phyloP scores from a whole-genome alignment of 2,329 filamentous ascomycete genomes.

The Botrytis fabae region DNA sequence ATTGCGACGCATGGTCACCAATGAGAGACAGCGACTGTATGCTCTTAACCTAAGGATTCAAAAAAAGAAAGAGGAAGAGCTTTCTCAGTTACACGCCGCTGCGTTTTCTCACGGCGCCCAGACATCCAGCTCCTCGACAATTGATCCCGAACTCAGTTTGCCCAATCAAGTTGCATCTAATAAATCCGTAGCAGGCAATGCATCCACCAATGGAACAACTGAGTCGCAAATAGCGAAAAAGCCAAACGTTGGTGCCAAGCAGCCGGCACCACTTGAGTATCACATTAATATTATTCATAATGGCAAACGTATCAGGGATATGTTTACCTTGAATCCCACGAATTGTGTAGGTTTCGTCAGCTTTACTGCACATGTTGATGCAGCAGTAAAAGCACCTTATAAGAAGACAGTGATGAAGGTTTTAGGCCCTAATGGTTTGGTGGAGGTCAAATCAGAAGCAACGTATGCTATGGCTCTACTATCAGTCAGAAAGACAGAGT shows the following conservation, averaged over 20 bases:
- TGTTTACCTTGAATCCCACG: constrained; percentile 27
- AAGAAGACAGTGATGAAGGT: constrained; percentile 32
- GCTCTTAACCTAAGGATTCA: constrained; percentile 32
- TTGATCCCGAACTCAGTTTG: constrained; percentile 1
- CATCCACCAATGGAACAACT: not conserved
- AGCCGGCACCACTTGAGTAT: constrained; percentile 25
- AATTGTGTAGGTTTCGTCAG: constrained; percentile 34
- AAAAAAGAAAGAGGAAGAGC: constrained; percentile 26
- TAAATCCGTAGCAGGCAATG: not conserved
- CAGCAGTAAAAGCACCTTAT: constrained; percentile 27
- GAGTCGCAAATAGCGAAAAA: not conserved
- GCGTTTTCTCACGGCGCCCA: not conserved
- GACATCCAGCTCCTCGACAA: not conserved
- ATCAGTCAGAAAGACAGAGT: constrained; percentile 32
- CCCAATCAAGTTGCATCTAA: not conserved
- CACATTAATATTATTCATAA: constrained; percentile 36
- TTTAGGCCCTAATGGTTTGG: constrained; percentile 31
- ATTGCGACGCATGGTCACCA: constrained; percentile 41
- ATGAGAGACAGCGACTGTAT: constrained; percentile 40
- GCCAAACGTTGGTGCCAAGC: not conserved
- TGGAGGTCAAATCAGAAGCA: constrained; percentile 33
- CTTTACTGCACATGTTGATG: constrained; percentile 34
- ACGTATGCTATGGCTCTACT: constrained; percentile 31
- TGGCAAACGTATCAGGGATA: constrained; percentile 31
- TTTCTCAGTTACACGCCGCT: not conserved